Base-by-base conservation (phyloP, 2,329 filamentous ascomycete genomes). In the Ilyonectria sp. region DNA sequence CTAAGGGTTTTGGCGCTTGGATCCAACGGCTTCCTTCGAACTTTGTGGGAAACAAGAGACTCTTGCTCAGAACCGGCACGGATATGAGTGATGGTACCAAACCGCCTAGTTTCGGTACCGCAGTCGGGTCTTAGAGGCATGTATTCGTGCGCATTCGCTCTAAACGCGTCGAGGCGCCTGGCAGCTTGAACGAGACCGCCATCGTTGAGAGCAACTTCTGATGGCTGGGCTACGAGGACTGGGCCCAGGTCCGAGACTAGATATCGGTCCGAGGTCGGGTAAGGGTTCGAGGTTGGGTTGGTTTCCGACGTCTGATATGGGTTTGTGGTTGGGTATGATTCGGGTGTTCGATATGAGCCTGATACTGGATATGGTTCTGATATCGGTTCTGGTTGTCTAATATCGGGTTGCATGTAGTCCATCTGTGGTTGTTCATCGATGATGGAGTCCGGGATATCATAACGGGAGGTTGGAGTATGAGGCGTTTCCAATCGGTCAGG, bases 401-500 rank as follows among this genome's bases (percentile, higher is more conserved):
- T 33, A 4, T 49, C 43, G 21, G 44, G 26, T 13, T 46, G 23
- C 13, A 23, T 46, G 37, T 46, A 35, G 35, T 17, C 47, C 43
- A 13, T 56, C 47, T 40, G 59, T 49, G 10, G 33, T 55, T 52
- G 49, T 31, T 33, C 49, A 13, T 35, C 21, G 50, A n/a, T 21
- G 31, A 70, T 37, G 40, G 44, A 60, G 43, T 63, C 40, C 4
- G 71, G 71, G 9, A 67, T 31, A 44, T 58, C 66, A 9, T 68
- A 57, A 9, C 44, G 67, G 33, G 56, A 58, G 29, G 67, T 64
- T 5, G 72, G 71, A 17, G 74, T 72, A 29, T 68, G 71, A 53
- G 74, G 73, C 3, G 71, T 76, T 49, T 74, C 70, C 35, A 76
- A 62, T 31, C 73, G 73, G 37, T 72, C 65, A 49, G 74, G 74